phyloP scores from a whole-genome alignment of 345 rosid species.

The Cochlearia excelsa region DNA sequence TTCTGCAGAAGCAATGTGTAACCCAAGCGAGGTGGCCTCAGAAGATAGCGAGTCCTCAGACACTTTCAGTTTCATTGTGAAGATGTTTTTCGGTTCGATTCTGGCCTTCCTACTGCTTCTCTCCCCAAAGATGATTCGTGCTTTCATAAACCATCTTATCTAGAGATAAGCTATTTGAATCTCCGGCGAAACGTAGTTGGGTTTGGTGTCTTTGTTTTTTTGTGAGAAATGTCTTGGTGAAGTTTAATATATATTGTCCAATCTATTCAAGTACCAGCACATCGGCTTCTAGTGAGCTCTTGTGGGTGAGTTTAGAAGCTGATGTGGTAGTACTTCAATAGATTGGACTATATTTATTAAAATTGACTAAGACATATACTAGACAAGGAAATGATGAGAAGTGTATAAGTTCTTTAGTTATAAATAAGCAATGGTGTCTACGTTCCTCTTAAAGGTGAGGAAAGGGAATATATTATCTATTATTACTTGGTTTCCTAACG shows the following conservation, averaged over 20 bases:
- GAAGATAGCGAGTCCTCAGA: slow-evolving; percentile 50
- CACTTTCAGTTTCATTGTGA: slow-evolving; percentile 46
- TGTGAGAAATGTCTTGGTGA: slow-evolving; percentile 6
- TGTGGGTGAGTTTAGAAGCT: slow-evolving; percentile 21
- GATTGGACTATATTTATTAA: slow-evolving; percentile 27
- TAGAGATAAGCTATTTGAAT: slow-evolving; percentile 20
- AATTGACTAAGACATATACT: slow-evolving; percentile 20
- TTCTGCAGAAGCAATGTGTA: slow-evolving; percentile 55
- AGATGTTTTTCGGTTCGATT: slow-evolving; percentile 73
- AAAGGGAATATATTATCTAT: slow-evolving; percentile 2
- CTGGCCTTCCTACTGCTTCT: slow-evolving; percentile 66
- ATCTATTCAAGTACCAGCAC: slow-evolving; percentile 34
- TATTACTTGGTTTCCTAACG: slow-evolving; percentile 2
- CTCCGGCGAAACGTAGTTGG: background rate
- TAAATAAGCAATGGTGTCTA: slow-evolving; percentile 12
- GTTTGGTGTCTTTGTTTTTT: slow-evolving; percentile 10
- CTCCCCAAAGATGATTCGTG: slow-evolving; percentile 48
- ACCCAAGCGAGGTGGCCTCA: slow-evolving; percentile 24
- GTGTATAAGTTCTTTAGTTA: slow-evolving; percentile 7
- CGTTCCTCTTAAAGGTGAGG: slow-evolving; percentile 24
- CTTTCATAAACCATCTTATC: slow-evolving; percentile 58
- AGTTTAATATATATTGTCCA: slow-evolving; percentile 27
- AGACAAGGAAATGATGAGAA: background rate
- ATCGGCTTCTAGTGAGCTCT: slow-evolving; percentile 22
- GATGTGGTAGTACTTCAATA: slow-evolving; percentile 22